Conservation (phyloP, 73 alveolate genomes). For the Effrenium voratum region DNA sequence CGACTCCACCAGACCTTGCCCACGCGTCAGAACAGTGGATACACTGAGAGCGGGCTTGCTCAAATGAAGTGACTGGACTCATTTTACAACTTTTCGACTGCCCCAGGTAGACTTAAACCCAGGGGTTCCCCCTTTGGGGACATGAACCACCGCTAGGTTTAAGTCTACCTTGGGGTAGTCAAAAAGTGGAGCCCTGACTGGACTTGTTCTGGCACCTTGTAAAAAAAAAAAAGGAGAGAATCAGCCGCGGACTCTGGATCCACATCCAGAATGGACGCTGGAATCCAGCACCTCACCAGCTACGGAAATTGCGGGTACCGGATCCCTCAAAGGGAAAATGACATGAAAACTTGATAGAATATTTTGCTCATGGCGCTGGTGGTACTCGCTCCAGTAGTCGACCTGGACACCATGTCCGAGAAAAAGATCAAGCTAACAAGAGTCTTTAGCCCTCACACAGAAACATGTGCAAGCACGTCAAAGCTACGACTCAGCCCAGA, state of each 20-base stretch:
- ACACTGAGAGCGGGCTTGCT: too few species aligned
- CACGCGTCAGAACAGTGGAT: too few species aligned
- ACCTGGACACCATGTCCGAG: neutral
- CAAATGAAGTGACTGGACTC: too few species aligned
- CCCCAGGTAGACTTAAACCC: too few species aligned
- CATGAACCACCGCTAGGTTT: too few species aligned
- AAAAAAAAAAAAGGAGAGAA: too few species aligned
- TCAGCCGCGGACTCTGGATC: constrained; percentile 48
- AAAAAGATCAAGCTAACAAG: neutral
- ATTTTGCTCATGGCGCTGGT: neutral
- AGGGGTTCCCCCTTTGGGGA: too few species aligned
- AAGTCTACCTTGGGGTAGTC: neutral
- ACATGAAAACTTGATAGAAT: neutral
- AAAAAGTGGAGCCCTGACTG: too few species aligned
- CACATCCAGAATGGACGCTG: constrained; percentile 81
- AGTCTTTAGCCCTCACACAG: neutral
- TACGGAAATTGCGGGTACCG: too few species aligned
- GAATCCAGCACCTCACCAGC: constrained; percentile 67
- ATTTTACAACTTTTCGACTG: too few species aligned
- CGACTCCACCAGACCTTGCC: constrained; percentile 85
- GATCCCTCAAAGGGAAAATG: neutral
- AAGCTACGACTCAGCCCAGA: neutral
- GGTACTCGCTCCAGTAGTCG: constrained; percentile 93
- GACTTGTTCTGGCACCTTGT: too few species aligned
- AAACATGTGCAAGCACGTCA: neutral